These are phyloP conservation scores for Pulveroboletus sp. DNA, from an alignment of 768 basidiomycete species.

Conservation along the genomic window DNA sequence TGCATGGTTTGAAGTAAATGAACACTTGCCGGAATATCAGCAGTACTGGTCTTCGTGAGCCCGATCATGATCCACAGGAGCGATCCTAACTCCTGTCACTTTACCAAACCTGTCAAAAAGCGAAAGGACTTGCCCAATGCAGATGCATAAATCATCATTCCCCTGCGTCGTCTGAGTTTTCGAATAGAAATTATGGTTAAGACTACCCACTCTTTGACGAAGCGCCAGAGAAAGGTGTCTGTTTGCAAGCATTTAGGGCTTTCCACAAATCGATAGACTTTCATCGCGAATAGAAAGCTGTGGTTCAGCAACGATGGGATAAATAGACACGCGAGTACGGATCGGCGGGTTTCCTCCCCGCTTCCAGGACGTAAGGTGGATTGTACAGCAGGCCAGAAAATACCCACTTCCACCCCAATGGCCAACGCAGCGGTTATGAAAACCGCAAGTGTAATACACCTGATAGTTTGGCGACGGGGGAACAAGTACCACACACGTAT, in stretches of 20 bases:
- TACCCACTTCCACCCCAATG: neutral
- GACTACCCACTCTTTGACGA: constrained; percentile 19
- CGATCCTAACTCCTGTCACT: constrained; percentile 9
- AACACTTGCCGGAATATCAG: constrained; percentile 10
- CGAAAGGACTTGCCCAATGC: constrained; percentile 8
- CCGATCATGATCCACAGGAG: constrained; percentile 12
- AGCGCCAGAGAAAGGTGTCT: constrained; percentile 7
- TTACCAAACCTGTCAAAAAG: neutral
- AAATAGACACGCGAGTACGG: constrained; percentile 5
- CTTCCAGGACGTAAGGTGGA: neutral
- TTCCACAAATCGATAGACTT: constrained; percentile 11
- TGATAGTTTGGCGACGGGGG: neutral
- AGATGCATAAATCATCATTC: constrained; percentile 23
- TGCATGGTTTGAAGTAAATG: neutral
- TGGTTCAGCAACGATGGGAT: constrained; percentile 14
- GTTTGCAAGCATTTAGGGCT: constrained; percentile 2
- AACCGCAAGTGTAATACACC: neutral
- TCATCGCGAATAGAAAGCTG: constrained; percentile 14
- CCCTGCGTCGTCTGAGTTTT: constrained; percentile 10
- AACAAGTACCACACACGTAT: constrained; percentile 23
- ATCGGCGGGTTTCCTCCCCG: neutral
- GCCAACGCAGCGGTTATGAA: neutral
- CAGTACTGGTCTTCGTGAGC: constrained; percentile 1
- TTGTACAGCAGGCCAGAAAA: neutral
- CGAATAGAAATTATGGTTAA: neutral